Percentiles rank a stretch among this genome's conserved stretches.
These are phyloP conservation scores for Conoideocrella luteorostrata DNA, from an alignment of 2,329 filamentous ascomycete genomes.

Conservation along the genomic window DNA sequence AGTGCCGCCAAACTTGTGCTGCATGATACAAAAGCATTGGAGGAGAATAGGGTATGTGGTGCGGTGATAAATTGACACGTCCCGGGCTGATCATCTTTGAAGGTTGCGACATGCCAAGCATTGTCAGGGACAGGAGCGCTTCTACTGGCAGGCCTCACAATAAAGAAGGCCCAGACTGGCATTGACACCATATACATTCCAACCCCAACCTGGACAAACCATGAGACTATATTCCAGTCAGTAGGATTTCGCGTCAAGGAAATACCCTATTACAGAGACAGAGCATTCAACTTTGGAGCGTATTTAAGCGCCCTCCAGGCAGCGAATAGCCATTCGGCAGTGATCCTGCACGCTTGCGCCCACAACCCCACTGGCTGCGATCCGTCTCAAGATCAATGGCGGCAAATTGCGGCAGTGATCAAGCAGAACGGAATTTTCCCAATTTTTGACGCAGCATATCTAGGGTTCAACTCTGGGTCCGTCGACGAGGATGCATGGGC, in stretches of 20 bases:
- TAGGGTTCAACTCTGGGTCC: constrained; percentile 30
- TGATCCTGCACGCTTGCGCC: constrained; percentile 20
- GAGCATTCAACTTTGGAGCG: neutral
- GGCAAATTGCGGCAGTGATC: constrained; percentile 22
- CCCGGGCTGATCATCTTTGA: neutral
- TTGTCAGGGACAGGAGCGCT: constrained; percentile 31
- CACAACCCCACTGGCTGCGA: constrained; percentile 34
- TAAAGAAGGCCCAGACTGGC: constrained; percentile 11
- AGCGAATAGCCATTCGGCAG: neutral
- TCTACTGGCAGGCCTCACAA: constrained; percentile 22
- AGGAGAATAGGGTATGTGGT: constrained; percentile 18
- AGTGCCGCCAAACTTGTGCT: constrained; percentile 21
- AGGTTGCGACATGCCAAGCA: constrained; percentile 18
- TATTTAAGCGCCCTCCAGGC: neutral
- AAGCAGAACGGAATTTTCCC: constrained; percentile 22
- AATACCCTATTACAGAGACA: neutral
- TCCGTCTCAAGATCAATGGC: constrained; percentile 27
- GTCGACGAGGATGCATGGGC: constrained; percentile 27
- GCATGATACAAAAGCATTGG: constrained; percentile 1
- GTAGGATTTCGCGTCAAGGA: neutral
- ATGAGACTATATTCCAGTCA: neutral
- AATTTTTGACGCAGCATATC: constrained; percentile 32
- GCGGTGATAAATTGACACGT: neutral
- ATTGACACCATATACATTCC: constrained; percentile 23
- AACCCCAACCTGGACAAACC: constrained; percentile 42